Evolutionary conservation across 1,139 yeast genomes (phyloP), one percentile per base, ranked within the genome.

Genomic region (Waltiozyma sp.): DNA sequence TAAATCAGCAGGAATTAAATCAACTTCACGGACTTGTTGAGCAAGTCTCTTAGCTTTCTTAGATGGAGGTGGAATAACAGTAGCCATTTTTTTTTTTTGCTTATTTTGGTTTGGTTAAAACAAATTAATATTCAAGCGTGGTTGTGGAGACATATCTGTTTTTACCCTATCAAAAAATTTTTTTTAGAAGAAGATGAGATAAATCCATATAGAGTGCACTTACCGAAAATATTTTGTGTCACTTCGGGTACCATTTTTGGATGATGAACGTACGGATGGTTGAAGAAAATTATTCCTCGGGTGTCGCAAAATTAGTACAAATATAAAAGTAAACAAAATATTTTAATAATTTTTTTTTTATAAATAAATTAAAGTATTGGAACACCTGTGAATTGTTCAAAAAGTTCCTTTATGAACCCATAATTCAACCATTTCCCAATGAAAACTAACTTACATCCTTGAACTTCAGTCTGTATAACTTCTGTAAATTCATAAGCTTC

Each of bases 31-130:
- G 13, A 85, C 86, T 56, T 76, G 72, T 60, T 88, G 96, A 5
- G 94, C 94, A 51, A 75, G 85, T 56, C 79, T 77, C 63, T 76
- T 84, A 62, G 88, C 96, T 58, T 80, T 84, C 62, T 91, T 91
- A 0, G 95, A 83, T 33, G 87, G 94, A 39, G 97, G 98, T 23
- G 98, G 98, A 40, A 91, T 64, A 40, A 86, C 71, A 4, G 98
- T 91, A 47, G 98, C 94, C 98, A 91, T 91, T 4, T 26, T 40
- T 5, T 26, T 10, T 4, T 21, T 4, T 8, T 21, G 8, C 8
- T 21, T n/a, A n/a, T 5, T 21, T n/a, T 34, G 28, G 38, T 15
- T 36, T 9, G 31, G 35, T 19, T 10, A 18, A 8, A n/a, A n/a
- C n/a, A n/a, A n/a, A n/a, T n/a, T n/a, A n/a, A n/a, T n/a, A n/a